Evolutionary conservation across 139 green algal genomes (phyloP), one percentile per base, ranked within the genome.

Genomic region (Chlorella sp.): DNA sequence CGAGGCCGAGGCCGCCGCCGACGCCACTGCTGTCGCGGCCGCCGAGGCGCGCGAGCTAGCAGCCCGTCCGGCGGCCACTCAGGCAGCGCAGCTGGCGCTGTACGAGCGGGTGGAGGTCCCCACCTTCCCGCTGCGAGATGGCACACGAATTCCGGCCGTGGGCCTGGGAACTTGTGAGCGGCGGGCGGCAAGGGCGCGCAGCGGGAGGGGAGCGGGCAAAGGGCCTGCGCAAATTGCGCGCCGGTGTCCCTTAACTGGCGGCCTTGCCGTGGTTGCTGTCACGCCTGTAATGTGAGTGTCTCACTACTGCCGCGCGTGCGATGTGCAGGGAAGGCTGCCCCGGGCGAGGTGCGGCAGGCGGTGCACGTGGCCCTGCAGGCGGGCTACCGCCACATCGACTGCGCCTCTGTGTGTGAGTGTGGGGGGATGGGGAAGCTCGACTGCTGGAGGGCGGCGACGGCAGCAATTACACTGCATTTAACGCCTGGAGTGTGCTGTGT

Each of bases 361-460:
- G 90, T 93, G 13, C 70, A 89, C 26, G 71, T 64, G 9, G 83
- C 90, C 18, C 83, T 93, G 63, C 39, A 85, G 62, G 84, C 86
- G 3, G 90, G 90, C 1, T 91, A 92, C 65, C 73, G 89, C 16
- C 90, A 93, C 82, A 91, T 93, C 34, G 90, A 93, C 64, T 93
- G 88, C 72, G 90, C 90, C 63, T 36, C 13, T 38, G 30, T 73
- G 67, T 34, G n/a, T 71, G n/a, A 21, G 20, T n/a, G n/a, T n/a
- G n/a, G n/a, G n/a, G n/a, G n/a, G n/a, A n/a, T n/a, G n/a, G n/a
- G n/a, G n/a, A n/a, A n/a, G n/a, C n/a, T n/a, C n/a, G n/a, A n/a
- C n/a, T n/a, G n/a, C n/a, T n/a, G n/a, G n/a, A n/a, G n/a, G n/a
- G n/a, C n/a, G n/a, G n/a, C n/a, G n/a, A n/a, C n/a, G n/a, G n/a